Evolutionary conservation across 2,329 filamentous ascomycete species (phyloP).

Genomic region (Monilinia laxa): DNA sequence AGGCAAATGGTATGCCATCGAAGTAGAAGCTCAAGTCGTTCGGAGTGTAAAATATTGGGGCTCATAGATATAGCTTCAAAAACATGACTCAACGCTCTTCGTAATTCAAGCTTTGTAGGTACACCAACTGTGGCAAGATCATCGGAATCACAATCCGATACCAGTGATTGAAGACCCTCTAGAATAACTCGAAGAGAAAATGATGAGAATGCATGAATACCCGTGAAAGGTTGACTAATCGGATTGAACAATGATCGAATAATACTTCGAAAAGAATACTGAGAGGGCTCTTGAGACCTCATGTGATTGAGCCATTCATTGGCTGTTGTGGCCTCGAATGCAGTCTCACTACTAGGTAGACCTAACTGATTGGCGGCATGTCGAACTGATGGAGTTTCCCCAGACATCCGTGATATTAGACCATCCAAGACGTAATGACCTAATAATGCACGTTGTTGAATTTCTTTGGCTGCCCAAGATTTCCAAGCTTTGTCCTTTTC

Average conservation of each 20-base stretch:
- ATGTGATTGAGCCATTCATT: slow-evolving; percentile 46
- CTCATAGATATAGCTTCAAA: slow-evolving; percentile 39
- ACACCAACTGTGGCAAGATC: slow-evolving; percentile 44
- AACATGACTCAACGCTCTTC: slow-evolving; percentile 43
- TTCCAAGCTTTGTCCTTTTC: slow-evolving; percentile 38
- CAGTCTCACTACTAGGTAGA: slow-evolving; percentile 44
- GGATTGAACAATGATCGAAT: no score
- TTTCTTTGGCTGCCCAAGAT: slow-evolving; percentile 46
- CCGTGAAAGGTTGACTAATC: no score
- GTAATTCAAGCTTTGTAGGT: slow-evolving; percentile 44
- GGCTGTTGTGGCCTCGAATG: slow-evolving; percentile 44
- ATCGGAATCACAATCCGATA: slow-evolving; percentile 44
- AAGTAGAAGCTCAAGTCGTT: no score
- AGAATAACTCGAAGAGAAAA: slow-evolving; percentile 28
- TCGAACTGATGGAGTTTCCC: slow-evolving; percentile 45
- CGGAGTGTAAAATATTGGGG: no score
- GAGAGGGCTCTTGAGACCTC: slow-evolving; percentile 37
- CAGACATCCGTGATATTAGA: slow-evolving; percentile 46
- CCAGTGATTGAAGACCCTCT: slow-evolving; percentile 47
- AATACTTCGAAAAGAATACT: slow-evolving; percentile 43
- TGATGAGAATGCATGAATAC: no score
- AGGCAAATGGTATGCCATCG: no score
- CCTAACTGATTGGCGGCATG: slow-evolving; percentile 45
- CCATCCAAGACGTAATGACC: slow-evolving; percentile 49
- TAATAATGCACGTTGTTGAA: slow-evolving; percentile 46